Percentiles rank a stretch among this genome's conserved stretches.
Evolutionary conservation across 371 early-diverging fungal genomes (phyloP).

Genomic region (Sanchytrium tribonematis): DNA sequence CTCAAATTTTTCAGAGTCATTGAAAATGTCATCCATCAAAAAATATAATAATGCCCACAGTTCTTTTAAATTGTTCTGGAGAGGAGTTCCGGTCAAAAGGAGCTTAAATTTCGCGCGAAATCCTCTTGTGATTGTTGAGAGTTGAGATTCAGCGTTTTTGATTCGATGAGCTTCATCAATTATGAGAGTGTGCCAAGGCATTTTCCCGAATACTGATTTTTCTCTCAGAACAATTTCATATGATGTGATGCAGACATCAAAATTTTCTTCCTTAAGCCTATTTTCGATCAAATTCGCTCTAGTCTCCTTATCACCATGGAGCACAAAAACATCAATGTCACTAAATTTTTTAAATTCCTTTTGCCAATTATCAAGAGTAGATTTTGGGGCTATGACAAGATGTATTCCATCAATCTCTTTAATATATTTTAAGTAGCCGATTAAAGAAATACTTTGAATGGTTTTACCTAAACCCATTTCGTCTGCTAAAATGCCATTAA

Average conservation of each 20-base stretch:
- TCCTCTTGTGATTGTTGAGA: slow-evolving; percentile 62
- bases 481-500: slow-evolving; percentile 87
- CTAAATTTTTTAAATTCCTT: slow-evolving; percentile 86
- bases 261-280: slow-evolving; percentile 30
- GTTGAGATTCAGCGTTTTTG: slow-evolving; percentile 89
- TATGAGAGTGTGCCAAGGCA: slow-evolving; percentile 75
- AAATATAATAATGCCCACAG: slow-evolving; percentile 97
- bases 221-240: slow-evolving; percentile 89
- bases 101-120: slow-evolving; percentile 66
- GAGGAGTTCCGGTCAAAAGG: slow-evolving; percentile 93
- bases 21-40: slow-evolving; percentile 79
- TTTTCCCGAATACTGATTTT: slow-evolving; percentile 47
- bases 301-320: slow-evolving; percentile 72
- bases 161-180: slow-evolving; percentile 99
- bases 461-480: slow-evolving; percentile 92
- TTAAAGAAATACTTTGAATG: slow-evolving; percentile 88
- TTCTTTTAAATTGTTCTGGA: slow-evolving; percentile 95
- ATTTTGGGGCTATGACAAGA: slow-evolving; percentile 89
- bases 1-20: slow-evolving; percentile 67
- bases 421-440: slow-evolving; percentile 65
- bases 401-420: slow-evolving; percentile 48
- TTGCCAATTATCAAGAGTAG: slow-evolving; percentile 91
- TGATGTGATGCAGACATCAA: slow-evolving; percentile 86
- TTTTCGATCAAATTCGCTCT: slow-evolving; percentile 21
- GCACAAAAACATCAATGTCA: slow-evolving; percentile 55